A percentile compares a stretch with the other conserved stretches of the same genome.
These are phyloP conservation scores for Pseudoneurospora amorphoporcata DNA, from an alignment of 495 filamentous ascomycete genomes.

Conservation along the genomic window DNA sequence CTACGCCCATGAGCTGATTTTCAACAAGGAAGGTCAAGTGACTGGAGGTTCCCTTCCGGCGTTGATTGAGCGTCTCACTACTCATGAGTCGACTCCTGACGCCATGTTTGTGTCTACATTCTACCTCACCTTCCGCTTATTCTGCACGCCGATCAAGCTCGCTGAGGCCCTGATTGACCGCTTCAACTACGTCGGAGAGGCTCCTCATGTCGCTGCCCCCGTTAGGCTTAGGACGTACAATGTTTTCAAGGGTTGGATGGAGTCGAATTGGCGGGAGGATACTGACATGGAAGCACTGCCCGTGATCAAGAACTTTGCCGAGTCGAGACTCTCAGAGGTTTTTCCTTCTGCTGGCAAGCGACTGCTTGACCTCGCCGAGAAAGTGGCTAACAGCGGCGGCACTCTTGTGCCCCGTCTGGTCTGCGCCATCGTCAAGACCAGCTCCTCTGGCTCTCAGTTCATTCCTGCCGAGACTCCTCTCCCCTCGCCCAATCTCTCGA, in stretches of 20 bases:
- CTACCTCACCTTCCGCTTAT: constrained; percentile 93
- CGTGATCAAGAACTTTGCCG: constrained; percentile 69
- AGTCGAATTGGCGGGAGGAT: constrained; percentile 86
- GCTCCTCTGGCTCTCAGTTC: constrained; percentile 57
- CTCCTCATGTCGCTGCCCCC: constrained; percentile 57
- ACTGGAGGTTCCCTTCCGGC: constrained; percentile 85
- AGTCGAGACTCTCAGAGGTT: constrained; percentile 51
- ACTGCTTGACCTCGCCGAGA: constrained; percentile 65
- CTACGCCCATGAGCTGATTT: constrained; percentile 78
- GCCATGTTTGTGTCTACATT: constrained; percentile 89
- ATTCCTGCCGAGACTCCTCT: constrained; percentile 60
- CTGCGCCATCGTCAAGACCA: constrained; percentile 83
- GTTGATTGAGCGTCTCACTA: constrained; percentile 86
- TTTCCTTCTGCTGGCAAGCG: constrained; percentile 72
- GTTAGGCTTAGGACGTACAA: constrained; percentile 92
- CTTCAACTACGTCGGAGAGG: constrained; percentile 83
- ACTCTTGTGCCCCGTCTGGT: constrained; percentile 77
- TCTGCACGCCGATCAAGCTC: constrained; percentile 71
- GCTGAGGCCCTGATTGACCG: constrained; percentile 75
- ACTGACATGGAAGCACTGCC: constrained; percentile 64
- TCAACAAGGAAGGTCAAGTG: constrained; percentile 92
- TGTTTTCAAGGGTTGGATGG: constrained; percentile 92
- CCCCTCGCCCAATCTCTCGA: constrained; percentile 58
- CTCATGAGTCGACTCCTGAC: constrained; percentile 87
- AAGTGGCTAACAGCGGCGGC: constrained; percentile 67